Evolutionary conservation across 768 basidiomycete genomes (phyloP).

Genomic region (Boletus reticulatus): DNA sequence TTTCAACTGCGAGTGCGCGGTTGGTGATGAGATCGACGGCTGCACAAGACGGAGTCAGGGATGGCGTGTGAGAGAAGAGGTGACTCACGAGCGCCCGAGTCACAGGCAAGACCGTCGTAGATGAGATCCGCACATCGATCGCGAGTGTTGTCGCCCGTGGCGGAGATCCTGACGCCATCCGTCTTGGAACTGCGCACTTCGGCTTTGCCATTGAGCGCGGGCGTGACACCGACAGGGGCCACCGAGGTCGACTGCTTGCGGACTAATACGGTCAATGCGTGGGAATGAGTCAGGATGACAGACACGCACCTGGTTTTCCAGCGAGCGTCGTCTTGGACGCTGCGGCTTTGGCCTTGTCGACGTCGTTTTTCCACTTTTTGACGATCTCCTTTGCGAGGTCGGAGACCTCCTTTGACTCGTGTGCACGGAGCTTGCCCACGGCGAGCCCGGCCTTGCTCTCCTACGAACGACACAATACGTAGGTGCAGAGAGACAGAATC

Average conservation of each 20-base stretch:
- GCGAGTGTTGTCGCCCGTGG: constrained; percentile 69
- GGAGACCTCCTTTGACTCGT: constrained; percentile 68
- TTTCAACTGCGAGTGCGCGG: constrained; percentile 72
- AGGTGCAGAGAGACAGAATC: background rate
- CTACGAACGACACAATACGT: constrained; percentile 38
- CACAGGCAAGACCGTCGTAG: constrained; percentile 86
- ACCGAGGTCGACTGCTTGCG: constrained; percentile 36
- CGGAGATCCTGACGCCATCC: constrained; percentile 62
- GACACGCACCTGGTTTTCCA: constrained; percentile 38
- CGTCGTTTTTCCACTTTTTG: constrained; percentile 87
- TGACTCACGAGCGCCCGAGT: constrained; percentile 84
- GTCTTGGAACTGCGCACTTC: constrained; percentile 56
- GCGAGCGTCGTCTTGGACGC: constrained; percentile 14
- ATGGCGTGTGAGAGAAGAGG: background rate
- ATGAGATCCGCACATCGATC: constrained; percentile 88
- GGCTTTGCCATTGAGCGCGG: constrained; percentile 32
- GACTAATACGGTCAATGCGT: constrained; percentile 14
- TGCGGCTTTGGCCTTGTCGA: constrained; percentile 62
- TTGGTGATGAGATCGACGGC: constrained; percentile 67
- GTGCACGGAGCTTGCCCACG: constrained; percentile 82
- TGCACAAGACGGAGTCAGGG: constrained; percentile 27
- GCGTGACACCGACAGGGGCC: constrained; percentile 36
- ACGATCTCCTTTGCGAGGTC: constrained; percentile 90
- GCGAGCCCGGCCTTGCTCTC: constrained; percentile 93
- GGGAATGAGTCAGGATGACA: background rate